These are phyloP conservation scores for Apiotrichum domesticum DNA, from an alignment of 1,284 basidiomycete genomes.

Conservation along the genomic window DNA sequence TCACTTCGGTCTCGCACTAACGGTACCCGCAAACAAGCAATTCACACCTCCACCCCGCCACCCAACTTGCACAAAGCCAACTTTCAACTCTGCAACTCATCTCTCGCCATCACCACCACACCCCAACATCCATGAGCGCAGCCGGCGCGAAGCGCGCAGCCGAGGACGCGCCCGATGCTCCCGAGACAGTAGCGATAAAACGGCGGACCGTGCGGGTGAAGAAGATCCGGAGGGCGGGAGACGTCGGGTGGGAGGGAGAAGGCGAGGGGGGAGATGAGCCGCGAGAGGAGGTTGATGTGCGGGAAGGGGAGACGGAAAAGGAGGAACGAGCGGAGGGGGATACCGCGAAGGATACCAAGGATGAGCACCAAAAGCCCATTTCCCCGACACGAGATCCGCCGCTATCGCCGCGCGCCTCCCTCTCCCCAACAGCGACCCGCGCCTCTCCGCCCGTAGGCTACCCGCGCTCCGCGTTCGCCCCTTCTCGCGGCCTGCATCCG, in stretches of 20 bases:
- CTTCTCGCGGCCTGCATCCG: constrained; percentile 67
- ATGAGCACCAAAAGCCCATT: no score
- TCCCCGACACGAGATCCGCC: no score
- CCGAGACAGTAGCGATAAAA: constrained; percentile 21
- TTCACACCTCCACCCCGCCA: no score
- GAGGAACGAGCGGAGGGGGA: no score
- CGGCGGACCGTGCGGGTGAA: constrained; percentile 34
- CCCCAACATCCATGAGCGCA: not conserved
- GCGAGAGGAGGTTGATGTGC: not conserved
- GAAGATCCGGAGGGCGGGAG: constrained; percentile 21
- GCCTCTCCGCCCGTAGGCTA: not conserved
- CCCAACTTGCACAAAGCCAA: no score
- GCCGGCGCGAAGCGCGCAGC: constrained; percentile 2
- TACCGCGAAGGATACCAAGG: no score
- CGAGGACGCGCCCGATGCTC: not conserved
- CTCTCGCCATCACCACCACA: no score
- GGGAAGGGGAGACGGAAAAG: no score
- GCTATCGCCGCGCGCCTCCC: not conserved
- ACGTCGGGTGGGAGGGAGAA: no score
- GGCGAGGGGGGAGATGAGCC: not conserved
- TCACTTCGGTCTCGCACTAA: no score
- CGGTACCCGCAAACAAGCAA: no score
- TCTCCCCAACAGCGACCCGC: not conserved
- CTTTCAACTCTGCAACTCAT: no score
- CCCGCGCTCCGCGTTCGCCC: constrained; percentile 53